Conservation (phyloP, 106 monocot species). For the Amphibolis antarctica region DNA sequence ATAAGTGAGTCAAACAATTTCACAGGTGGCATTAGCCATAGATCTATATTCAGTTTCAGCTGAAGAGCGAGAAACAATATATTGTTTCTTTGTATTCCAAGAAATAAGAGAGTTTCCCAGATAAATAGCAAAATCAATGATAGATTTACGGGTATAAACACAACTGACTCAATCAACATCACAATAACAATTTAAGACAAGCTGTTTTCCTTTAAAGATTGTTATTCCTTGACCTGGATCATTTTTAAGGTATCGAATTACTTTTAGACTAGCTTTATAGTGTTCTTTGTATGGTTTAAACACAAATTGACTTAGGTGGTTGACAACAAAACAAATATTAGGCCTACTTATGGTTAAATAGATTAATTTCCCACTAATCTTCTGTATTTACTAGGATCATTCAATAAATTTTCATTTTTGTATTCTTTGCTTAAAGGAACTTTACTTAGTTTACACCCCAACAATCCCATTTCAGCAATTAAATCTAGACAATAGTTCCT, state of each 20-base stretch:
- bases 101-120: too few relatives aligned
- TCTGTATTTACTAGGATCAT: background rate
- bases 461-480: background rate
- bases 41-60: too few relatives aligned
- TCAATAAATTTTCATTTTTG: background rate
- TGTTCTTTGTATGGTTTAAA: background rate
- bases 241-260: background rate
- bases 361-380: background rate
- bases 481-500: too few relatives aligned
- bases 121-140: background rate
- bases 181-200: background rate
- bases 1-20: background rate
- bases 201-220: background rate
- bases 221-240: background rate
- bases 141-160: background rate
- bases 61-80: background rate
- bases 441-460: background rate
- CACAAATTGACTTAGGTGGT: too few relatives aligned
- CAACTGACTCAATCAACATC: background rate
- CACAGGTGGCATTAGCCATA: too few relatives aligned
- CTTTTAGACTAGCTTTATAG: too few relatives aligned
- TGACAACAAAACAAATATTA: too few relatives aligned
- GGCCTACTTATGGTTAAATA: background rate
- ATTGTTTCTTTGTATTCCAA: background rate
- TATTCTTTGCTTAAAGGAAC: background rate